Evolutionary conservation across 208 protist species (phyloP).

Genomic region (Leishmania tropica): DNA sequence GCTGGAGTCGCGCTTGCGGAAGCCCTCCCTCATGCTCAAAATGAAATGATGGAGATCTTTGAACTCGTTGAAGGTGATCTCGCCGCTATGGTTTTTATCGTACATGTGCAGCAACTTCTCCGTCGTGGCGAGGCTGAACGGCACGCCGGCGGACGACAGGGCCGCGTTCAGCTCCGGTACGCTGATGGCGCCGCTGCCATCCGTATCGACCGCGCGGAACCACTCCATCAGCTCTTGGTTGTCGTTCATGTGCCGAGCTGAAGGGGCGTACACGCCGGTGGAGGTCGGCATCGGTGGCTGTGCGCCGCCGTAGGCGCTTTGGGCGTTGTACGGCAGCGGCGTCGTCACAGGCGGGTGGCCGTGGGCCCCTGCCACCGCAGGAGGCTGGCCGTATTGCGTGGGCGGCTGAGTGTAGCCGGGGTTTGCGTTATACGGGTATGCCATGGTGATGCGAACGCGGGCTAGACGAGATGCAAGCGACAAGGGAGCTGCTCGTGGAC

Average conservation of each 20-base stretch:
- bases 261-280: slow-evolving; percentile 34
- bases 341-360: slow-evolving; percentile 12
- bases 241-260: slow-evolving; percentile 19
- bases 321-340: slow-evolving; percentile 32
- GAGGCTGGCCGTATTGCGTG: not conserved
- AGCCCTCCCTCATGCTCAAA: slow-evolving; percentile 69
- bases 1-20: slow-evolving; percentile 58
- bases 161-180: slow-evolving; percentile 78
- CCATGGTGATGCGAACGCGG: not conserved
- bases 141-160: slow-evolving; percentile 54
- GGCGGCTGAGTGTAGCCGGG: not conserved
- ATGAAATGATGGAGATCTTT: slow-evolving; percentile 78
- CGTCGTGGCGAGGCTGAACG: slow-evolving; percentile 77
- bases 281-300: slow-evolving; percentile 14
- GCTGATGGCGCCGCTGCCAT: slow-evolving; percentile 70
- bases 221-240: slow-evolving; percentile 62
- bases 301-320: slow-evolving; percentile 17
- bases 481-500: not conserved
- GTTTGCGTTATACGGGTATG: slow-evolving; percentile 7
- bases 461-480: not conserved
- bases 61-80: slow-evolving; percentile 80
- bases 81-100: slow-evolving; percentile 67
- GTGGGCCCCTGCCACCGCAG: slow-evolving; percentile 4
- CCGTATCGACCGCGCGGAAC: slow-evolving; percentile 81
- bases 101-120: slow-evolving; percentile 86